Percentiles rank a stretch among this genome's conserved stretches.
phyloP scores from a whole-genome alignment of 225 moss, liverwort and hornwort species.

The Lunularia cruciata region DNA sequence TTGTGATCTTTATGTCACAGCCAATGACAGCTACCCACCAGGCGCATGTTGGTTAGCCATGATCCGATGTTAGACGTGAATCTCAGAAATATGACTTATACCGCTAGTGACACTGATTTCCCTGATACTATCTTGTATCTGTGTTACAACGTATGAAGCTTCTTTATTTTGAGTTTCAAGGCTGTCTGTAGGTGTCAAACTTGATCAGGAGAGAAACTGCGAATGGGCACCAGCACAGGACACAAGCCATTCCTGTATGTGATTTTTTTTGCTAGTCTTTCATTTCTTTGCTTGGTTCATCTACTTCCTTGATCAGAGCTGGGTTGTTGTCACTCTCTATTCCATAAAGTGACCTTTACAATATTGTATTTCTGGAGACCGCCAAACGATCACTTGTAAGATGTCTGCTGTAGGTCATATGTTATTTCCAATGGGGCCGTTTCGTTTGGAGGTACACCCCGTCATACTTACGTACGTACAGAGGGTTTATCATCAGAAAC shows the following conservation, averaged over 20 bases:
- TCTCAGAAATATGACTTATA: not conserved
- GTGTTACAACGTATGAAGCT: not conserved
- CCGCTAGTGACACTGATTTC: not conserved
- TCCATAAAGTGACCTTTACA: constrained; percentile 4
- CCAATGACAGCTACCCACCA: not conserved
- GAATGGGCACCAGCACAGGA: constrained; percentile 26
- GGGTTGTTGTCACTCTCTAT: constrained; percentile 16
- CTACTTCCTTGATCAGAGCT: constrained; percentile 19
- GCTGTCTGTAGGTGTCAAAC: constrained; percentile 26
- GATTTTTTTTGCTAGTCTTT: constrained; percentile 25
- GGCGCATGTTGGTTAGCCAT: constrained; percentile 1
- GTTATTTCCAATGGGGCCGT: constrained; percentile 17
- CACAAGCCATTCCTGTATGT: constrained; percentile 31
- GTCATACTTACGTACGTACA: constrained; percentile 18
- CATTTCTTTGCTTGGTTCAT: constrained; percentile 8
- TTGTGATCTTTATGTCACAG: not conserved
- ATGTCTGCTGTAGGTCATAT: constrained; percentile 17
- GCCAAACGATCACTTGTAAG: constrained; percentile 16
- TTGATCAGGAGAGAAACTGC: constrained; percentile 26
- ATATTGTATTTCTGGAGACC: not conserved
- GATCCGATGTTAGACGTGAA: not conserved
- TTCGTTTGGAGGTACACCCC: constrained; percentile 11
- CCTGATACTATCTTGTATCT: not conserved
- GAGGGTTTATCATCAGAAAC: constrained; percentile 9
- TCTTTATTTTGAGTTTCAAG: constrained; percentile 15